Evolutionary conservation across 2,329 filamentous ascomycete species (phyloP).

Genomic region (Penicillium sp.): DNA sequence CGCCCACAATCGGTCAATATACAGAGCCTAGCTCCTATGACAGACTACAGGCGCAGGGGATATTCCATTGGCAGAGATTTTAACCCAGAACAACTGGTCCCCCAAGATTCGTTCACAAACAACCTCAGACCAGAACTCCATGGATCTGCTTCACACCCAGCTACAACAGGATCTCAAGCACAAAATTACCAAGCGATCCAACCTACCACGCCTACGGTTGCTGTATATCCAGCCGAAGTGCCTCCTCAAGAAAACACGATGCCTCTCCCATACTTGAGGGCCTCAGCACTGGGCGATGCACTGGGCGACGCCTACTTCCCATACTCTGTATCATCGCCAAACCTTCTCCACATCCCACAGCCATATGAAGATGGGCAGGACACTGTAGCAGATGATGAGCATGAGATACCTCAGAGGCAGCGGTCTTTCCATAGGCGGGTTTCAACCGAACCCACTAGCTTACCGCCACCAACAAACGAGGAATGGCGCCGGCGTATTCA

Average conservation of each 20-base stretch:
- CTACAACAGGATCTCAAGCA: background rate
- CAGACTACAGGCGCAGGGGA: slow-evolving; percentile 20
- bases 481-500: slow-evolving; percentile 40
- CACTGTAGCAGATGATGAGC: slow-evolving; percentile 19
- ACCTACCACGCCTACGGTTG: slow-evolving; percentile 14
- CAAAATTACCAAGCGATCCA: background rate
- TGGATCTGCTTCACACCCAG: background rate
- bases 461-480: slow-evolving; percentile 30
- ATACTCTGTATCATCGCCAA: slow-evolving; percentile 35
- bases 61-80: slow-evolving; percentile 15
- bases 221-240: slow-evolving; percentile 14
- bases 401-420: slow-evolving; percentile 20
- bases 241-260: slow-evolving; percentile 1
- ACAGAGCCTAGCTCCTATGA: slow-evolving; percentile 30
- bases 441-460: slow-evolving; percentile 34
- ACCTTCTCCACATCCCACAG: slow-evolving; percentile 28
- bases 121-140: background rate
- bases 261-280: slow-evolving; percentile 14
- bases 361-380: slow-evolving; percentile 20
- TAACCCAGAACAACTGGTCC: slow-evolving; percentile 10
- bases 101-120: background rate
- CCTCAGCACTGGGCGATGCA: slow-evolving; percentile 18
- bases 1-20: slow-evolving; percentile 27
- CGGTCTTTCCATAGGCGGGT: slow-evolving; percentile 28
- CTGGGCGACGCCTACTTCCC: slow-evolving; percentile 26